Evolutionary conservation across 306 rosid genomes (phyloP).

Genomic region (Myrica gale): DNA sequence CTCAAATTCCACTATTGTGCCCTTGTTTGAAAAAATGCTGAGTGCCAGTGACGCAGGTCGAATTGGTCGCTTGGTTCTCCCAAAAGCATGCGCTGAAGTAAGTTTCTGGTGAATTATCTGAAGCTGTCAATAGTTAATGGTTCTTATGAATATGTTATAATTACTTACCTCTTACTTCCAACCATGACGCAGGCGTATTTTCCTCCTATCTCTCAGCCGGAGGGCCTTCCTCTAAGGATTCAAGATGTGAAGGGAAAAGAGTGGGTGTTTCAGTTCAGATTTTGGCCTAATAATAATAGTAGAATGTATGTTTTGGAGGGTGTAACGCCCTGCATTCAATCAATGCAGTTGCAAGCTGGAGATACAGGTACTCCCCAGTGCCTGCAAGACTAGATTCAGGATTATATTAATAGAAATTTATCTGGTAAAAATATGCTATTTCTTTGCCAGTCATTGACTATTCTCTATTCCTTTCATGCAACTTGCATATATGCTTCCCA

Average conservation of each 20-base stretch:
- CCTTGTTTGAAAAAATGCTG: conserved; percentile 96
- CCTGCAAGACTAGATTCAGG: conserved; percentile 1
- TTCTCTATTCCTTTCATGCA: not conserved
- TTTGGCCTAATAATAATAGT: conserved; percentile 99
- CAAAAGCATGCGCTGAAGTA: conserved; percentile 99
- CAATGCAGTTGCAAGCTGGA: conserved; percentile 99
- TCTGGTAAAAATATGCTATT: not conserved
- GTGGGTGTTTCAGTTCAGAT: conserved; percentile 98
- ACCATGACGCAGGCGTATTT: conserved; percentile 79
- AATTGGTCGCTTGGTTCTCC: conserved; percentile 96
- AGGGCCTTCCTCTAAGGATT: conserved; percentile 95
- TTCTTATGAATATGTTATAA: conserved; percentile 7
- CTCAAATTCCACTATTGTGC: conserved; percentile 90
- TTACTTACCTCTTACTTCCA: conserved; percentile 22
- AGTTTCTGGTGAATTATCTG: conserved; percentile 24
- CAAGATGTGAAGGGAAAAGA: conserved; percentile 98
- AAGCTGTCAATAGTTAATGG: conserved; percentile 12
- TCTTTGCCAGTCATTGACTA: not conserved
- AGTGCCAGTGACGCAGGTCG: conserved; percentile 99
- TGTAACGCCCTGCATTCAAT: conserved; percentile 97
- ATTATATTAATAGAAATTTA: not conserved
- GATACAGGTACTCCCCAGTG: conserved; percentile 71
- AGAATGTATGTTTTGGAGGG: conserved; percentile 99
- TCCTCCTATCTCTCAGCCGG: conserved; percentile 98
- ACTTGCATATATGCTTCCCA: not conserved